phyloP scores from a whole-genome alignment of 208 protist genomes.

The Angomonas ambiguus region DNA sequence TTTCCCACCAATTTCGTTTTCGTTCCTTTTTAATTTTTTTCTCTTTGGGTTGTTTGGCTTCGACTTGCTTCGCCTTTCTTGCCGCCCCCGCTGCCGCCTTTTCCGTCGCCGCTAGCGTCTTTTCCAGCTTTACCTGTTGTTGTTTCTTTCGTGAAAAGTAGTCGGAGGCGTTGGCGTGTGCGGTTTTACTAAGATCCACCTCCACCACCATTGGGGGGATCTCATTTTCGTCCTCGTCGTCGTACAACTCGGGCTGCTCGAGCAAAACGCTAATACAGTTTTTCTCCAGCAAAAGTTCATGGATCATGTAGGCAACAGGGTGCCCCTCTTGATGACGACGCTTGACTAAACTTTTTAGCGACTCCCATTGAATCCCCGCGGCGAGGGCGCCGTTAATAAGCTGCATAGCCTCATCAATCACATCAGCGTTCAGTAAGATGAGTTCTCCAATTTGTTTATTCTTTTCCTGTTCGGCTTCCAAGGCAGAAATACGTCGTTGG shows the following conservation, averaged over 20 bases:
- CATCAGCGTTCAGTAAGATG: slow-evolving; percentile 81
- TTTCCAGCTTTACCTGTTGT: slow-evolving; percentile 78
- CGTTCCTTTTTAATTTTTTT: slow-evolving; percentile 85
- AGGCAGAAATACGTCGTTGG: slow-evolving; percentile 70
- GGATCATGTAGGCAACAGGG: slow-evolving; percentile 90
- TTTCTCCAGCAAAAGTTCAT: slow-evolving; percentile 87
- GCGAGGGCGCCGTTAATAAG: slow-evolving; percentile 82
- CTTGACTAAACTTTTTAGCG: slow-evolving; percentile 56
- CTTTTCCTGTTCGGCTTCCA: slow-evolving; percentile 55
- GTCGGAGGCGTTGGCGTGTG: slow-evolving; percentile 92
- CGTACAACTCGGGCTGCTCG: slow-evolving; percentile 33
- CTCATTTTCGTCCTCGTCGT: slow-evolving; percentile 60
- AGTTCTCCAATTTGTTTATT: slow-evolving; percentile 76
- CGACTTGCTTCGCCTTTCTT: slow-evolving; percentile 46
- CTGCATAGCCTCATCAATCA: slow-evolving; percentile 87
- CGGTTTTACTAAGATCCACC: slow-evolving; percentile 90
- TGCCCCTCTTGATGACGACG: slow-evolving; percentile 88
- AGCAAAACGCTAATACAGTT: slow-evolving; percentile 87
- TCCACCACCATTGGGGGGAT: slow-evolving; percentile 71
- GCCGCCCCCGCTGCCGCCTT: slow-evolving; percentile 85
- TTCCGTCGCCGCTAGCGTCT: slow-evolving; percentile 69
- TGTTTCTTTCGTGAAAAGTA: slow-evolving; percentile 90
- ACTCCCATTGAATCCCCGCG: slow-evolving; percentile 84
- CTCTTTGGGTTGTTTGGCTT: slow-evolving; percentile 63
- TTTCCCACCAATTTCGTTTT: slow-evolving; percentile 97